A percentile compares a stretch with the other conserved stretches of the same genome.
phyloP scores from a whole-genome alignment of 768 basidiomycete genomes.

The Pholiota microspora region DNA sequence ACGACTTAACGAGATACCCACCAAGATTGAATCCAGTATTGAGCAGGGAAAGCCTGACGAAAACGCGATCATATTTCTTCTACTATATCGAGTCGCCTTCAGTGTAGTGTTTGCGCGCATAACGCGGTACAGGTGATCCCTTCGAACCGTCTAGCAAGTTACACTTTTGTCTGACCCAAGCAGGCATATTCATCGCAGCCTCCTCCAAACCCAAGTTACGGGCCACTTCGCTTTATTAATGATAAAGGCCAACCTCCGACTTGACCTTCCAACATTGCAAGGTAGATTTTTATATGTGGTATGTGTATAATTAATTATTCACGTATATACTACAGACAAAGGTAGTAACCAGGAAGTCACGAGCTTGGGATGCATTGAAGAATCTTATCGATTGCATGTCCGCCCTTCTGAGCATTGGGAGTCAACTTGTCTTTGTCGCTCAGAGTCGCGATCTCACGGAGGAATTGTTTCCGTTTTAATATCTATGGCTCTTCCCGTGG shows the following conservation, averaged over 20 bases:
- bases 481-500: slow-evolving; percentile 31
- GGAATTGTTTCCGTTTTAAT: slow-evolving; percentile 33
- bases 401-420: slow-evolving; percentile 5
- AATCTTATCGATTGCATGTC: slow-evolving; percentile 16
- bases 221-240: not conserved
- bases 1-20: no score
- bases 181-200: slow-evolving; percentile 22
- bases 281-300: not conserved
- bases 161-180: slow-evolving; percentile 15
- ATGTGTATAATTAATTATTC: no score
- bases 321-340: no score
- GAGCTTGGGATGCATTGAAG: slow-evolving; percentile 23
- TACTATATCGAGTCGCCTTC: no score
- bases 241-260: not conserved
- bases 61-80: no score
- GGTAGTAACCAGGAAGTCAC: slow-evolving; percentile 4
- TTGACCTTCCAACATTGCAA: slow-evolving; percentile 23
- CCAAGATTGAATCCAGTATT: no score
- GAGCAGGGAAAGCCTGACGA: no score
- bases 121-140: no score
- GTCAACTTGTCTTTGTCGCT: slow-evolving; percentile 30
- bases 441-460: slow-evolving; percentile 27
- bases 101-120: no score
- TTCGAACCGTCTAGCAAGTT: no score
- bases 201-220: slow-evolving; percentile 19